Base-by-base conservation (phyloP, 31 red algal species). In the Asparagopsis taxiformis region DNA sequence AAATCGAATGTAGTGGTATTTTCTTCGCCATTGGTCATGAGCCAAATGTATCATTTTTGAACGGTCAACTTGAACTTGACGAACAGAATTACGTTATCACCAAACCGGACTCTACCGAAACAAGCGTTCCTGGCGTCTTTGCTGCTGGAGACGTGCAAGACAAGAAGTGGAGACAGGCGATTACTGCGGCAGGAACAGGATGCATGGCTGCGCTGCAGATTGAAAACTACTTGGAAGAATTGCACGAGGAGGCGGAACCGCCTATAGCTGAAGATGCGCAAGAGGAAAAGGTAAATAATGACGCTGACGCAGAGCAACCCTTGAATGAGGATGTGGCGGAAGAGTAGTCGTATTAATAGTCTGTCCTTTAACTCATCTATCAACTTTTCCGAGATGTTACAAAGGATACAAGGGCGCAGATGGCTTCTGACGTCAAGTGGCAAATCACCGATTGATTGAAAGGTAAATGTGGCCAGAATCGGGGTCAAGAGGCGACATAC, bases 1-100 rank as follows among this genome's bases (percentile, higher is more conserved):
- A 86, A 61, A 67, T 90, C 3, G 75, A 87, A 48, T 84, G 79
- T 34, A 57, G 58, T 43, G 97, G 97, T 19, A 41, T 99, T 26
- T 99, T 99, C 55, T 99, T 99, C 52, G 97, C 97, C 3, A 93
- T 99, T 58, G 97, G 97, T 44, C 97, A 99, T 75, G 73, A 79
- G 48, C 97, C 97, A 19, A 93, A 92, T 59, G 87, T 91, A 7
- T 59, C 73, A 25, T 99, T 99, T 75, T 62, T 99, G 31, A 79
- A 77, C 3, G 82, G 77, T 48, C 92, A 95, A 65, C 21, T 99
- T 1, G 76, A 62, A 0, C 63, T 96, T 24, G 91, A 99, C 59
- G 68, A 83, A 16, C 76, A 92, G 69, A 51, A 50, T 11, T 99
- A 99, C 70, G 77, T 99, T 31, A 76, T 93, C 59, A 99, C 97